Evolutionary conservation across 2,329 filamentous ascomycete genomes (phyloP), one percentile per base, ranked within the genome.

Genomic region (Fusarium agapanthi): DNA sequence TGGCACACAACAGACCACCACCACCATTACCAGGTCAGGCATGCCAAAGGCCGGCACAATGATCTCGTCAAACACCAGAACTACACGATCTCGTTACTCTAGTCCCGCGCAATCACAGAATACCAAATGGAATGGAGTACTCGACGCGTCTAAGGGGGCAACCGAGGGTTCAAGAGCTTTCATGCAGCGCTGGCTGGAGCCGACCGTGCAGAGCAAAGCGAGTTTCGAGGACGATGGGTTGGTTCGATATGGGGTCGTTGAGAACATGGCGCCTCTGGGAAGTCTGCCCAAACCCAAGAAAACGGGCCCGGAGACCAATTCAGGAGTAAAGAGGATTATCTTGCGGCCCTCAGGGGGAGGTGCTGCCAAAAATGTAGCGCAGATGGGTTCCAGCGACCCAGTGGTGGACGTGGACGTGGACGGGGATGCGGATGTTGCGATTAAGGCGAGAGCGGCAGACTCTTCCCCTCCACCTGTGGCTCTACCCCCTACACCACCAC

Each of bases 211-310:
- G 81, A 86, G 83, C 81, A 89, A 87, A 81, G 79, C 95, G 16
- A 95, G 92, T 79, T 97, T 92, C 79, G 90, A 93, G 84, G 94
- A 97, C 79, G 89, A 88, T 64, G 93, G 92, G 48, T 87, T 96
- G 75, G 86, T 92, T 77, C 87, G 92, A 54, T 89, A 90, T 80
- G 93, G 93, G 72, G 93, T 97, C 24, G 85, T 97, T 65, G 91
- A 93, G 81, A 91, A 91, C 77, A 97, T 97, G 95, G 91, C 91
- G 59, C 91, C 95, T 32, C 84, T 97, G 62, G 95, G 95, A 44
- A 88, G 90, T 61, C 86, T 91, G 75, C 95, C 95, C 18, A 89
- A 88, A 82, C 87, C 81, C 41, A 86, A 84, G 79, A 83, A 79
- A 77, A 75, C 71, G 30, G 80, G 71, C 15, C 76, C 68, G 55